Conservation (phyloP, 2,329 filamentous ascomycete genomes). For the Diaporthe caulivora region DNA sequence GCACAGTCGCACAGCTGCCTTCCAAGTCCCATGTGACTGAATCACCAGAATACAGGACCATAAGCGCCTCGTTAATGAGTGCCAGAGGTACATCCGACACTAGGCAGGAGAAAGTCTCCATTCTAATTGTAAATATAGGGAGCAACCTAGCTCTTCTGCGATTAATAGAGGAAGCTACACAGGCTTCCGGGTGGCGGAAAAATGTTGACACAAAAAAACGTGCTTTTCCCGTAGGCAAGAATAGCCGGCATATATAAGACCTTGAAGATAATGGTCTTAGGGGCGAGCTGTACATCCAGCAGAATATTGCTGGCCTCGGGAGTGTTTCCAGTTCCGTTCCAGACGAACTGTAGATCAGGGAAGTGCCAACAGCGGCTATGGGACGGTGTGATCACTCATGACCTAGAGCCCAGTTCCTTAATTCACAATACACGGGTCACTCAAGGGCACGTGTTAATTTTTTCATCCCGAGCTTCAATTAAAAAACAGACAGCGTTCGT, state of each 20-base stretch:
- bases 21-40: slow-evolving; percentile 35
- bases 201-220: slow-evolving; percentile 24
- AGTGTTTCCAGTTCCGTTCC: too few relatives aligned
- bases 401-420: too few relatives aligned
- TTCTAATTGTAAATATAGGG: slow-evolving; percentile 1
- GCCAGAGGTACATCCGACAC: slow-evolving; percentile 23
- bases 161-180: slow-evolving; percentile 20
- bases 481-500: too few relatives aligned
- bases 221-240: slow-evolving; percentile 34
- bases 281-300: not conserved
- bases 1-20: slow-evolving; percentile 35
- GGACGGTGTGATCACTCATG: too few relatives aligned
- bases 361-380: too few relatives aligned
- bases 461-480: too few relatives aligned
- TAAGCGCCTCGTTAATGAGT: slow-evolving; percentile 36
- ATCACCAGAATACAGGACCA: slow-evolving; percentile 28
- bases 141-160: slow-evolving; percentile 32
- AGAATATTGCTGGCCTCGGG: not conserved
- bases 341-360: slow-evolving; percentile 33
- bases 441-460: too few relatives aligned
- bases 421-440: too few relatives aligned
- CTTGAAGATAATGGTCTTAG: not conserved
- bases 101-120: not conserved
- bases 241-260: slow-evolving; percentile 31
- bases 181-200: slow-evolving; percentile 33